Base-by-base conservation (phyloP, 345 rosid species). In the Citrus reticulata region DNA sequence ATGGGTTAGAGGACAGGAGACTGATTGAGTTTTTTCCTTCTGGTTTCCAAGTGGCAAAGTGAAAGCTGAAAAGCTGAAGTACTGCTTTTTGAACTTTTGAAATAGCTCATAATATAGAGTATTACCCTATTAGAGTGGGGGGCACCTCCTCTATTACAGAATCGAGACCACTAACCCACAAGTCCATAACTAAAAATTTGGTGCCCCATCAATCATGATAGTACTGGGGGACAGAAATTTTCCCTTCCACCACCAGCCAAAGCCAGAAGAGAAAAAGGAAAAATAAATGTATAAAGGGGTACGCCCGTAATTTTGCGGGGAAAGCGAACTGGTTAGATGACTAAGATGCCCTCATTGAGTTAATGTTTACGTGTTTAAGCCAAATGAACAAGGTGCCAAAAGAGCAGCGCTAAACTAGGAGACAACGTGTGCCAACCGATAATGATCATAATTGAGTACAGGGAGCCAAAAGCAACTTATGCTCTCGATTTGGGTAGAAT, bases 21-120 rank as follows among this genome's bases (percentile, higher is more conserved):
- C 32, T 25, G 59, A 79, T 46, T 30, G 79, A 74, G 79, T 78
- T 30, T 77, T 62, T 81, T 69, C 77, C 70, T 74, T 75, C 54
- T 34, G 81, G 84, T 68, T 64, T 77, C 75, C 81, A 77, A 68
- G 71, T 71, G 78, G 74, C 61, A 77, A 73, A 75, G 83, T 49
- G 77, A 77, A 78, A 72, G 73, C 71, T 61, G 61, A 78, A 81
- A 83, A 71, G 77, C 78, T 73, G 61, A 55, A 24, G 59, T 17
- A 46, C 68, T 78, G 83, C 86, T 82, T 87, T 88, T 84, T 40
- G 78, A 88, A 82, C 81, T 61, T 22, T 62, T 40, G 73, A 82
- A 78, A 81, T 84, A 84, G 81, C 65, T 55, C 51, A 74, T 62
- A 46, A 46, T 46, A 46, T 3, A 46, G 51, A 11, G 51, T 46